Evolutionary conservation across 148 eudicot species (phyloP), one percentile per base, ranked within the genome.

Genomic region (Polygonum maritimum): DNA sequence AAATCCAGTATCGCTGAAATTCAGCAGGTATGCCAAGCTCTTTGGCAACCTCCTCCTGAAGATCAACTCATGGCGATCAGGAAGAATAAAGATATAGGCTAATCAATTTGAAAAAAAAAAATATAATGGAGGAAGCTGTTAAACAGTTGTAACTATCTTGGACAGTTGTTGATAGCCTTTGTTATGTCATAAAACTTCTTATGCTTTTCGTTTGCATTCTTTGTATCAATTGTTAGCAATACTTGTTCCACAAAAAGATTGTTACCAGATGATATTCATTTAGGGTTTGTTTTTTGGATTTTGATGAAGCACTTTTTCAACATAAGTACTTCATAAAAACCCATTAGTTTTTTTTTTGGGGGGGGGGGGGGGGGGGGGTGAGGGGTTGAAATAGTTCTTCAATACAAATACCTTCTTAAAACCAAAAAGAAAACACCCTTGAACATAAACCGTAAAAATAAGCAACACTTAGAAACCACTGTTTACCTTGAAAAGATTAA

Each of bases 21-120:
- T 89, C 89, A 78, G 87, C 96, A 14, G 96, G 92, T 67, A 91
- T 84, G 58, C 94, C 91, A 80, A 88, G 79, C 80, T 89, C 94
- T 85, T 91, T 91, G 45, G 93, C 96, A 22, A 93, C 89, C 79
- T 93, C 98, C 78, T 93, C 96, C 98, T 93, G 86, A 76, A 65
- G 35, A 55, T 73, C 41, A 72, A 31, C 40, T 48, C 35, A 58
- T 15, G 36, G 47, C 41, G 31, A 14, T 45, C 31, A 26, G 65
- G 21, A 78, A 35, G n/a, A 15, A 9, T 33, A 69, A 48, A 77
- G 18, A 31, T 12, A 58, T n/a, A 40, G 74, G 5, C 44, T 41
- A 41, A 16, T 51, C 31, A 71, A 33, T 40, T 5, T 40, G 39
- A 62, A 26, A n/a, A 13, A n/a, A 13, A 65, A 21, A 22, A 58